Percentiles rank a stretch among this genome's conserved stretches.
phyloP scores from a whole-genome alignment of 306 rosid species.

The Canavalia gladiata region DNA sequence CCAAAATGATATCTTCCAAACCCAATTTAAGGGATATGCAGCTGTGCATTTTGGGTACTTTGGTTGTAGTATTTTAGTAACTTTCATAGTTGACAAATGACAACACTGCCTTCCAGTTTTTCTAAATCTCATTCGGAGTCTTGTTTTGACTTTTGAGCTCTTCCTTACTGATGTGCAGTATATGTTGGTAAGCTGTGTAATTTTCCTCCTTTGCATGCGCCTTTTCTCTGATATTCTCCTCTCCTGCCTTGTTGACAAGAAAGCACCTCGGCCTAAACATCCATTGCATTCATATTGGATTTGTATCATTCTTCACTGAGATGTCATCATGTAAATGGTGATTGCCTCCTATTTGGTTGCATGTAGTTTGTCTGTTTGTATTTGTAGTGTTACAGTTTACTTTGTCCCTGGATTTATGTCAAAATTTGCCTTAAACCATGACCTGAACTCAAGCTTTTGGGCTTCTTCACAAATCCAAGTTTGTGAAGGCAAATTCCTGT shows the following conservation, averaged over 20 bases:
- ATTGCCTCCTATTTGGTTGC: not conserved
- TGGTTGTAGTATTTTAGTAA: conserved; percentile 13
- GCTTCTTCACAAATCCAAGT: conserved; percentile 12
- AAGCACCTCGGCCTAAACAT: conserved; percentile 17
- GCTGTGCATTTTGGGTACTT: not conserved
- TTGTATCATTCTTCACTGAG: conserved; percentile 26
- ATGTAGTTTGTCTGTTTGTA: not conserved
- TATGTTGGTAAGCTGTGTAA: not conserved
- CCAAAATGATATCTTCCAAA: conserved; percentile 15
- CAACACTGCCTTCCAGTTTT: conserved; percentile 1
- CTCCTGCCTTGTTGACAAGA: not conserved
- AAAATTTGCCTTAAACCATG: not conserved
- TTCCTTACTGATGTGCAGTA: not conserved
- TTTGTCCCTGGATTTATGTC: not conserved
- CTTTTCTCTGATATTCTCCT: conserved; percentile 22
- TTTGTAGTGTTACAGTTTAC: conserved; percentile 1
- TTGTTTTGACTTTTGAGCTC: not conserved
- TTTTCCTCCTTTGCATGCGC: conserved; percentile 35
- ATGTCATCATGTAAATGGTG: conserved; percentile 10
- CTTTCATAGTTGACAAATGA: not conserved
- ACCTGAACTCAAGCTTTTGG: conserved; percentile 21
- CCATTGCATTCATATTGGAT: conserved; percentile 30
- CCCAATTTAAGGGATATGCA: conserved; percentile 8
- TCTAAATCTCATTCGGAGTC: conserved; percentile 6
- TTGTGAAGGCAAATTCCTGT: conserved; percentile 10